A percentile compares a stretch with the other conserved stretches of the same genome.
Evolutionary conservation across 2,329 filamentous ascomycete genomes (phyloP).

Genomic region (Fusarium odoratissimum): DNA sequence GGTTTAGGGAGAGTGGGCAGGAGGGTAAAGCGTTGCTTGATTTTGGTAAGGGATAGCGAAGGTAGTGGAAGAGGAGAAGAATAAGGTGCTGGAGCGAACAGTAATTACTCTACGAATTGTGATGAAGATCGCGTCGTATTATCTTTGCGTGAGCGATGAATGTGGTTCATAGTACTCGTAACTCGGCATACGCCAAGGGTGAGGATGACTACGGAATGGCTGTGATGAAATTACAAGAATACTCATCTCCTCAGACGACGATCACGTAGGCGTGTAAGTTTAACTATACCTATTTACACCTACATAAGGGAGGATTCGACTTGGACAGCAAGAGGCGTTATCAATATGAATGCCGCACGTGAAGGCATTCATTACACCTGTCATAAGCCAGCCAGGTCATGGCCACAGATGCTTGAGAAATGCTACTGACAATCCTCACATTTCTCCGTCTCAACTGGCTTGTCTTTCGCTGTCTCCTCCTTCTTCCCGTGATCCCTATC

Average conservation of each 20-base stretch:
- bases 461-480: slow-evolving; percentile 4
- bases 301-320: background rate
- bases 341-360: background rate
- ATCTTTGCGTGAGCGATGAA: background rate
- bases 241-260: background rate
- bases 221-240: background rate
- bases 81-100: slow-evolving; percentile 28
- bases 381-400: background rate
- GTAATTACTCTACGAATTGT: slow-evolving; percentile 26
- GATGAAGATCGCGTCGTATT: background rate
- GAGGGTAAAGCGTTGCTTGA: slow-evolving; percentile 20
- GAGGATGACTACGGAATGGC: background rate
- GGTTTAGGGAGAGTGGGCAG: slow-evolving; percentile 1
- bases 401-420: background rate
- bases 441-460: slow-evolving; percentile 15
- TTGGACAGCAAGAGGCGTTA: background rate
- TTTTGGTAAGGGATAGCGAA: slow-evolving; percentile 12
- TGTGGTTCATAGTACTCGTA: background rate
- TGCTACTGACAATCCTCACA: slow-evolving; percentile 47
- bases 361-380: background rate
- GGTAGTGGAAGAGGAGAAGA: slow-evolving; percentile 13
- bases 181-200: background rate
- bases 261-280: background rate
- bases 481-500: slow-evolving; percentile 62
- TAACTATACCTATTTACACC: background rate